Evolutionary conservation across 1,284 basidiomycete genomes (phyloP), one percentile per base, ranked within the genome.

Genomic region (Ceratobasidium sp.): DNA sequence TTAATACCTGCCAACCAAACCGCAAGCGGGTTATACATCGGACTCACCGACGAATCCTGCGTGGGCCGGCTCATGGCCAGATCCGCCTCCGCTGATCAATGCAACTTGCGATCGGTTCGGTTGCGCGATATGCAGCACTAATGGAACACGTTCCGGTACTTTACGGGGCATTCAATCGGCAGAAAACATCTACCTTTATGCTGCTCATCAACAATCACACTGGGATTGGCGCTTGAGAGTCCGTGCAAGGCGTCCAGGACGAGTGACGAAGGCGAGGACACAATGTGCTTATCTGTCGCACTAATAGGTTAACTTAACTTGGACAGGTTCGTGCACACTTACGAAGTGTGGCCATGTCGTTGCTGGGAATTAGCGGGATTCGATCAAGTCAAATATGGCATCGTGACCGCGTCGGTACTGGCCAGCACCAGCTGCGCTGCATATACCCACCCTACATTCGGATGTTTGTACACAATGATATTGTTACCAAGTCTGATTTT

Each of bases 21-120:
- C 31, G 6, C 15, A 48, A 47, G n/a, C n/a, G n/a, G n/a, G n/a
- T n/a, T n/a, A n/a, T n/a, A n/a, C 33, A 56, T 48, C 36, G 8
- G 19, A 45, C 82, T 76, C 76, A 91, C 92, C 92, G 36, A 94
- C 92, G 79, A 93, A 95, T 1, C 90, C 93, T 19, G 93, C 89
- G 82, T 96, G 93, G 22, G 94, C 89, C 29, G 96, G 96, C 80
- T 97, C 96, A 81, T 97, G 96, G 1, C 96, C 96, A 44, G 92
- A 91, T 48, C 96, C 96, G 29, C 96, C 96, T 29, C 96, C 96
- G 77, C 93, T 96, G 79, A 98, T 87, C 27, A 97, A 84, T 1
- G 93, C 89, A 56, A 97, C 96, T 80, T 91, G 90, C 45, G 88
- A 87, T 66, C 84, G 86, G 80, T 91, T 88, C 29, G 82, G 87